These are phyloP conservation scores for Phlebopus sp. DNA, from an alignment of 1,284 basidiomycete species.

Conservation along the genomic window DNA sequence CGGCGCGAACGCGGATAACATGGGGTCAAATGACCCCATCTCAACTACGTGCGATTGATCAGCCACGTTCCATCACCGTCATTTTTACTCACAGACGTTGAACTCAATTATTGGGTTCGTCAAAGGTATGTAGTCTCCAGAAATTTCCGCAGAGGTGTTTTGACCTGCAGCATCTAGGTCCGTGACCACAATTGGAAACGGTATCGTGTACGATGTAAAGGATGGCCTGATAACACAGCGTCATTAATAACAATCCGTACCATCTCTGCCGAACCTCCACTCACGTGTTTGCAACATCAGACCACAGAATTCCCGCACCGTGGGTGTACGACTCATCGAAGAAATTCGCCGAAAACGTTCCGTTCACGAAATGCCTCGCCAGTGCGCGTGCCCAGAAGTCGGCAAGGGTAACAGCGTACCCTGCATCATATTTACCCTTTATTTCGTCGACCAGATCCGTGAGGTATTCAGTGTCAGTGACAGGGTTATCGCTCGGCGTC, in stretches of 20 bases:
- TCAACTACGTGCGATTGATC: slow-evolving; percentile 31
- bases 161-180: slow-evolving; percentile 27
- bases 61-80: slow-evolving; percentile 1
- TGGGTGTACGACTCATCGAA: slow-evolving; percentile 31
- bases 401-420: slow-evolving; percentile 33
- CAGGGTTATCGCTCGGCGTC: slow-evolving; percentile 17
- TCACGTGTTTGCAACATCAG: slow-evolving; percentile 33
- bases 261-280: slow-evolving; percentile 6
- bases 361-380: slow-evolving; percentile 41
- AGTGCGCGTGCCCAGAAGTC: slow-evolving; percentile 35
- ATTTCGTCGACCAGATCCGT: slow-evolving; percentile 30
- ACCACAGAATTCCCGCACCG: slow-evolving; percentile 37
- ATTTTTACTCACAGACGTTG: slow-evolving; percentile 39
- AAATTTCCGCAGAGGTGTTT: slow-evolving; percentile 22
- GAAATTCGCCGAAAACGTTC: slow-evolving; percentile 34
- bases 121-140: slow-evolving; percentile 29
- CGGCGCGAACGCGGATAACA: slow-evolving; percentile 42
- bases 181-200: slow-evolving; percentile 39
- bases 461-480: slow-evolving; percentile 20
- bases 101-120: slow-evolving; percentile 44
- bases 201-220: slow-evolving; percentile 32
- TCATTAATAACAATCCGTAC: slow-evolving; percentile 2
- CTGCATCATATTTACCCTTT: slow-evolving; percentile 29
- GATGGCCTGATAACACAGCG: slow-evolving; percentile 20
- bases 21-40: slow-evolving; percentile 45